Evolutionary conservation across 176 grass and related monocot species (phyloP).

Genomic region (Oryza meridionalis): DNA sequence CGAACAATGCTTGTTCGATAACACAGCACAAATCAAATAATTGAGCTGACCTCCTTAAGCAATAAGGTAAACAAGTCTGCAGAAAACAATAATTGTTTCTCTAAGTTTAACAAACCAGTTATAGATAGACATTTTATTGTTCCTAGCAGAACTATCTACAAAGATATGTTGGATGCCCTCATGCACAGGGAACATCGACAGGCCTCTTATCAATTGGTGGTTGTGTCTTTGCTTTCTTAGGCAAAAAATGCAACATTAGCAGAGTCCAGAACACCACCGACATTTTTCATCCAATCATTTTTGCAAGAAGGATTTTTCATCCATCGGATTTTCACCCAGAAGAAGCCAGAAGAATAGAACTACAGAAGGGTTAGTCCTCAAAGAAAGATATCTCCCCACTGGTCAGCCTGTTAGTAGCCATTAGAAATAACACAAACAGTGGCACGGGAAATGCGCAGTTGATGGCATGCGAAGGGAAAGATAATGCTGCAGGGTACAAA

Average conservation of each 20-base stretch:
- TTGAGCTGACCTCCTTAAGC: slow-evolving; percentile 34
- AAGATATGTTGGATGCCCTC: slow-evolving; percentile 19
- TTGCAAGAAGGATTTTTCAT: neutral
- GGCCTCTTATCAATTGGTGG: neutral
- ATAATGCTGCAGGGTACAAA: slow-evolving; percentile 1
- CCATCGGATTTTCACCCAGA: slow-evolving; percentile 25
- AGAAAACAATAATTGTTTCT: slow-evolving; percentile 28
- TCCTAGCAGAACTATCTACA: slow-evolving; percentile 17
- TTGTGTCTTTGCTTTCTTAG: slow-evolving; percentile 17
- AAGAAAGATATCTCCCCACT: neutral
- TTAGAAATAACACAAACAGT: slow-evolving; percentile 1
- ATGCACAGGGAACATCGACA: slow-evolving; percentile 1
- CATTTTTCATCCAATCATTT: slow-evolving; percentile 1
- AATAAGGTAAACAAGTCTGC: slow-evolving; percentile 11
- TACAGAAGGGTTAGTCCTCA: neutral
- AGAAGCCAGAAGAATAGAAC: slow-evolving; percentile 19
- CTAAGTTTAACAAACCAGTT: slow-evolving; percentile 34
- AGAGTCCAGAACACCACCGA: slow-evolving; percentile 1
- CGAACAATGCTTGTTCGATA: slow-evolving; percentile 27
- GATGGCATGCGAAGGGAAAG: neutral
- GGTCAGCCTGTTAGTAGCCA: neutral
- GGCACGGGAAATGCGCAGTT: neutral
- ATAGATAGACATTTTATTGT: neutral
- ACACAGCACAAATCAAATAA: slow-evolving; percentile 9
- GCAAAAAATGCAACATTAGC: slow-evolving; percentile 20